These are phyloP conservation scores for Boletellus ananiceps DNA, from an alignment of 768 basidiomycete genomes.

Conservation along the genomic window DNA sequence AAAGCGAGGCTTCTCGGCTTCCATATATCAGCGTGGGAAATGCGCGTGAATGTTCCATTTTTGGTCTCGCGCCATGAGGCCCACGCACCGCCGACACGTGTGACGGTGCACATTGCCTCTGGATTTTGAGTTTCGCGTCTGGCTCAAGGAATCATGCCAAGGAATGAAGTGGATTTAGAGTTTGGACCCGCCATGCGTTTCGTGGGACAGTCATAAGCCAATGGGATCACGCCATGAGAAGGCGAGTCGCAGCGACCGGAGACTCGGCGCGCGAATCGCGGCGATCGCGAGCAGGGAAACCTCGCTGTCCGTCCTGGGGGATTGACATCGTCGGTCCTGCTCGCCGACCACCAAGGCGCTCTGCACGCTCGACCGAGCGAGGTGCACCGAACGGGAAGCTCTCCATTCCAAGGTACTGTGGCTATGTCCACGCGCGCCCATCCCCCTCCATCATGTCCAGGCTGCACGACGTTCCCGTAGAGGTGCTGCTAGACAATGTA, in stretches of 20 bases:
- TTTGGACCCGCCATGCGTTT: not conserved
- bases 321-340: too few species aligned
- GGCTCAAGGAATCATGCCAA: too few species aligned
- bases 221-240: too few species aligned
- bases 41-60: not conserved
- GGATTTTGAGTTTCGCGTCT: constrained; percentile 1
- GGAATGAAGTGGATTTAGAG: not conserved
- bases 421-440: constrained; percentile 14
- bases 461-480: constrained; percentile 59
- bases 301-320: too few species aligned
- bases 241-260: too few species aligned
- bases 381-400: not conserved
- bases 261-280: too few species aligned
- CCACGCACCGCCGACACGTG: constrained; percentile 15
- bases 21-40: constrained; percentile 11
- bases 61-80: constrained; percentile 12
- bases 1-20: constrained; percentile 9
- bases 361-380: too few species aligned
- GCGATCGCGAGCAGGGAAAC: too few species aligned
- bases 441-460: constrained; percentile 29
- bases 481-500: constrained; percentile 74
- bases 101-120: not conserved
- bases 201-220: too few species aligned
- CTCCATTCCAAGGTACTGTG: constrained; percentile 8
- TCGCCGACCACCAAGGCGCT: too few species aligned